Evolutionary conservation across 2,329 filamentous ascomycete genomes (phyloP).

Genomic region (Aspergillus luchuensis): DNA sequence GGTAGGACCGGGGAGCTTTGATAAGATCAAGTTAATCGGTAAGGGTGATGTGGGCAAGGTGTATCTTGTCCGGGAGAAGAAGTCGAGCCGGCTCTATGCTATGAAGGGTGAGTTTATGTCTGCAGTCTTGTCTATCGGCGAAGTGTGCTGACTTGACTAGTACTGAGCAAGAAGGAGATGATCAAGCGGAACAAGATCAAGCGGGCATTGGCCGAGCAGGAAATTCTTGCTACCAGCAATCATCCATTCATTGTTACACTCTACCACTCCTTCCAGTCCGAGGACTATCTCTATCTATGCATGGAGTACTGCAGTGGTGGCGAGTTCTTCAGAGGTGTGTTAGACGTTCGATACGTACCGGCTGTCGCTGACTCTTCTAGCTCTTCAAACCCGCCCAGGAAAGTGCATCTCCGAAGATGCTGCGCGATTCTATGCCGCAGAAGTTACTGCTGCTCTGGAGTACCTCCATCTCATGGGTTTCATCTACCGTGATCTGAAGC

Average conservation of each 20-base stretch:
- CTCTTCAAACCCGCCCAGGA: constrained; percentile 90
- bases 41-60: constrained; percentile 99
- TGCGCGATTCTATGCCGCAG: constrained; percentile 93
- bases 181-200: constrained; percentile 99
- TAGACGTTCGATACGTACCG: neutral
- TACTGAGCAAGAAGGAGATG: constrained; percentile 99
- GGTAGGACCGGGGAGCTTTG: constrained; percentile 91
- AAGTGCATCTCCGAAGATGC: constrained; percentile 98
- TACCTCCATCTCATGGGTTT: constrained; percentile 99
- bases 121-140: neutral
- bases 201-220: constrained; percentile 92
- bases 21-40: constrained; percentile 99
- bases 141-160: constrained; percentile 53
- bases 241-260: constrained; percentile 98
- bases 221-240: constrained; percentile 97
- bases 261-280: constrained; percentile 98
- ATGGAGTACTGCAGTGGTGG: constrained; percentile 99
- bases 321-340: constrained; percentile 81
- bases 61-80: constrained; percentile 96
- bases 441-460: constrained; percentile 93
- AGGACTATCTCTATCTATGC: constrained; percentile 97
- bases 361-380: constrained; percentile 40
- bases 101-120: constrained; percentile 79
- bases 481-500: constrained; percentile 97
- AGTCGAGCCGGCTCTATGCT: constrained; percentile 89